Evolutionary conservation across 768 basidiomycete species (phyloP).

Genomic region (Mycena galopus): DNA sequence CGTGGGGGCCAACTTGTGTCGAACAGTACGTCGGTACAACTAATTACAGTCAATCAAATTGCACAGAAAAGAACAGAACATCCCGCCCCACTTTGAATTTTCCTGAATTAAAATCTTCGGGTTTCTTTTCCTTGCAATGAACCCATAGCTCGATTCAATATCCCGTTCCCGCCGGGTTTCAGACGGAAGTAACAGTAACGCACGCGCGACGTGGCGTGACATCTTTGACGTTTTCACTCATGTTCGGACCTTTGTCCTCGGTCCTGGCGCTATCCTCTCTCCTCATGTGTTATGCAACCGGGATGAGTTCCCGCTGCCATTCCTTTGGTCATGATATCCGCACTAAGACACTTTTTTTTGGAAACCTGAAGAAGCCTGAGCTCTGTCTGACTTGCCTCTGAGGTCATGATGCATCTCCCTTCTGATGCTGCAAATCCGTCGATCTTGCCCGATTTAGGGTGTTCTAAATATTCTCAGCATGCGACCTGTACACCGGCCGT

Average conservation of each 20-base stretch:
- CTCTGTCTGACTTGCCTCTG: no score
- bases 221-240: background rate
- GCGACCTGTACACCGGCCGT: background rate
- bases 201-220: background rate
- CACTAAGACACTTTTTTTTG: no score
- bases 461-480: background rate
- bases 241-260: no score
- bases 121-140: background rate
- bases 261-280: background rate
- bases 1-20: background rate
- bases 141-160: background rate
- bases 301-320: background rate
- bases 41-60: conserved; percentile 9
- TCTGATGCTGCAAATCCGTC: background rate
- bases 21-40: conserved; percentile 5
- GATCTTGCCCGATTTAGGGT: background rate
- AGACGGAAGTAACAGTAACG: background rate
- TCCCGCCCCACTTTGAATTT: background rate
- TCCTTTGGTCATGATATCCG: no score
- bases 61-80: background rate
- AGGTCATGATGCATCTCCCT: background rate
- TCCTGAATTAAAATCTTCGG: background rate
- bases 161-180: conserved; percentile 10
- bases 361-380: no score
- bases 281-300: background rate